Evolutionary conservation across 495 filamentous ascomycete genomes (phyloP).

Genomic region (Eremomyces bilateralis): DNA sequence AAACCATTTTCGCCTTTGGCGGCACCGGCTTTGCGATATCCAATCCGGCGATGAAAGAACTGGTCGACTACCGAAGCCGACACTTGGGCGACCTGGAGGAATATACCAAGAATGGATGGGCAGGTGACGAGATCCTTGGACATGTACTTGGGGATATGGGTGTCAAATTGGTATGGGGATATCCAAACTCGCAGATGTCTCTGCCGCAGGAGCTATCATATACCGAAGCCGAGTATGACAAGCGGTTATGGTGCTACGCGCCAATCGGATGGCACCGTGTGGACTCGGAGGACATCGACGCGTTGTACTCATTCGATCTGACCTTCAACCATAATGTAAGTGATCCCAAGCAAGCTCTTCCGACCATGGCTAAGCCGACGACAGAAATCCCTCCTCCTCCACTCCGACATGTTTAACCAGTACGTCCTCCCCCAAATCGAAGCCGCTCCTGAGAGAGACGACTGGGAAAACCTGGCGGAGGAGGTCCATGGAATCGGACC

Average conservation of each 20-base stretch:
- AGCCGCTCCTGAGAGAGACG: not conserved
- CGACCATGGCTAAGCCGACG: not conserved
- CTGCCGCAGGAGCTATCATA: constrained; percentile 35
- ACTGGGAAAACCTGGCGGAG: no score
- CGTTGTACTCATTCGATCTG: constrained; percentile 27
- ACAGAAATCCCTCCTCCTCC: not conserved
- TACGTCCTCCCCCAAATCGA: not conserved
- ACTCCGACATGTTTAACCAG: not conserved
- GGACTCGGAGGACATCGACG: constrained; percentile 26
- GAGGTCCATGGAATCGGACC: no score
- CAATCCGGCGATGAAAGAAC: constrained; percentile 2
- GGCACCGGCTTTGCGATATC: constrained; percentile 11
- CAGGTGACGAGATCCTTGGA: constrained; percentile 44
- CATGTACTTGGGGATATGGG: constrained; percentile 33
- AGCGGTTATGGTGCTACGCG: constrained; percentile 35
- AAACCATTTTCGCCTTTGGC: constrained; percentile 10
- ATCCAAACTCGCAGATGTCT: constrained; percentile 25
- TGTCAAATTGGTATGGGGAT: constrained; percentile 19
- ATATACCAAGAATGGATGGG: constrained; percentile 22
- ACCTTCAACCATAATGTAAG: constrained; percentile 7
- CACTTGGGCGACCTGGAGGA: not conserved
- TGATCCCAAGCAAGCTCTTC: not conserved
- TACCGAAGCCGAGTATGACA: constrained; percentile 26
- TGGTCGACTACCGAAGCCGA: not conserved
- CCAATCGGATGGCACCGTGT: constrained; percentile 40